Conservation (phyloP, 2,329 filamentous ascomycete species). For the Apiospora malaysiana region DNA sequence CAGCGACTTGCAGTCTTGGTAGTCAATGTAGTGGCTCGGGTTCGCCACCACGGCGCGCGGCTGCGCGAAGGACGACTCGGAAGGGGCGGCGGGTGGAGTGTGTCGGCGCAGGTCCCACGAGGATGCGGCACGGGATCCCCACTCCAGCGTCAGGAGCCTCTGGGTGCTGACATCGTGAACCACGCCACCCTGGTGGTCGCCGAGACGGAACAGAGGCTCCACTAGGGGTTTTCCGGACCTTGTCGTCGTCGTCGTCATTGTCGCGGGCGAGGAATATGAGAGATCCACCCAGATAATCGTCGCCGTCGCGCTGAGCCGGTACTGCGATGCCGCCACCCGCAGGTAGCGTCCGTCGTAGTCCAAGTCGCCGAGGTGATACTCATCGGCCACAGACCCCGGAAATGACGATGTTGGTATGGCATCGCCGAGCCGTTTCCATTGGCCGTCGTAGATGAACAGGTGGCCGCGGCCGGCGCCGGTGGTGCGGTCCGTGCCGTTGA, state of each 20-base stretch:
- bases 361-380: conserved; percentile 38
- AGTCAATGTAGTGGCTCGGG: too few relatives aligned
- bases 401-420: conserved; percentile 38
- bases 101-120: neutral
- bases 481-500: conserved; percentile 34
- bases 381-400: neutral
- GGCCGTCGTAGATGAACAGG: conserved; percentile 49
- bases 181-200: neutral
- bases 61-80: neutral
- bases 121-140: neutral
- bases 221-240: neutral
- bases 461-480: conserved; percentile 52
- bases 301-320: conserved; percentile 38
- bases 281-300: neutral
- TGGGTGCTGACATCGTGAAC: neutral
- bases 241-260: neutral
- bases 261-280: neutral
- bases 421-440: conserved; percentile 48
- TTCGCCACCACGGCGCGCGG: too few relatives aligned
- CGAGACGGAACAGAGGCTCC: conserved; percentile 20
- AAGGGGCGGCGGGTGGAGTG: neutral
- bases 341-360: conserved; percentile 54
- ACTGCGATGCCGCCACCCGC: conserved; percentile 48
- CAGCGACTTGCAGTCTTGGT: too few relatives aligned
- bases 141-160: neutral